Percentiles rank a stretch among this genome's conserved stretches.
Evolutionary conservation across 805 yeast genomes (phyloP).

Genomic region (Wickerhamiella bombiphila): DNA sequence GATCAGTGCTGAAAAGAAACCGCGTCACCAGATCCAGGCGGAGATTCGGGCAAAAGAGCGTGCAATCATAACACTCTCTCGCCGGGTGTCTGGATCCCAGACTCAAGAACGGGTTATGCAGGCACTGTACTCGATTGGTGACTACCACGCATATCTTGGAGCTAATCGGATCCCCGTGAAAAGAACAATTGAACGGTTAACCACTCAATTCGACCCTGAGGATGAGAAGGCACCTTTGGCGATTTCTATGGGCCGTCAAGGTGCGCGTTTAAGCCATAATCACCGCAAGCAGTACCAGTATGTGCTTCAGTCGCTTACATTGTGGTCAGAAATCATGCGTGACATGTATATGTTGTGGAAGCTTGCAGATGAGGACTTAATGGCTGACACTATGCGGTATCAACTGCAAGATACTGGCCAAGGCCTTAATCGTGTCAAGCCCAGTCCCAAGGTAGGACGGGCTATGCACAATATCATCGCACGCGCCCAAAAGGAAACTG

Average conservation of each 20-base stretch:
- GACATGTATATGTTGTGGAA: conserved; percentile 70
- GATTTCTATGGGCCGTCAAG: conserved; percentile 49
- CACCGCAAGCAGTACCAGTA: conserved; percentile 61
- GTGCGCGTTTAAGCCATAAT: conserved; percentile 59
- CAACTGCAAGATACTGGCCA: conserved; percentile 61
- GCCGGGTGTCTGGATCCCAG: conserved; percentile 20
- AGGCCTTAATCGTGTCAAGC: conserved; percentile 61
- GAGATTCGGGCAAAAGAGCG: conserved; percentile 52
- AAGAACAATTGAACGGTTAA: conserved; percentile 42
- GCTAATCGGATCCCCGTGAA: conserved; percentile 55
- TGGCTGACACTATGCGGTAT: conserved; percentile 35
- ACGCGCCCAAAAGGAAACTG: conserved; percentile 49
- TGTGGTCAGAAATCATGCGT: conserved; percentile 66
- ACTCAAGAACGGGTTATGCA: conserved; percentile 49
- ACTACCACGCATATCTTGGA: conserved; percentile 56
- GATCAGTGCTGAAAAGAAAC: conserved; percentile 43
- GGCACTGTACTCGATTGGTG: conserved; percentile 63
- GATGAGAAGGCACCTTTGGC: conserved; percentile 33
- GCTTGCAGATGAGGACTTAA: conserved; percentile 57
- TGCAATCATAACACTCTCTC: conserved; percentile 49
- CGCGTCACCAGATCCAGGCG: conserved; percentile 38
- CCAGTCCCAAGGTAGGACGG: conserved; percentile 54
- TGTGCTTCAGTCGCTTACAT: conserved; percentile 55
- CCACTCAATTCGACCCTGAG: conserved; percentile 29
- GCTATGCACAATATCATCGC: conserved; percentile 55